Evolutionary conservation across 768 basidiomycete species (phyloP), one percentile per base, ranked within the genome.

Genomic region (Cantharellus anzutake): DNA sequence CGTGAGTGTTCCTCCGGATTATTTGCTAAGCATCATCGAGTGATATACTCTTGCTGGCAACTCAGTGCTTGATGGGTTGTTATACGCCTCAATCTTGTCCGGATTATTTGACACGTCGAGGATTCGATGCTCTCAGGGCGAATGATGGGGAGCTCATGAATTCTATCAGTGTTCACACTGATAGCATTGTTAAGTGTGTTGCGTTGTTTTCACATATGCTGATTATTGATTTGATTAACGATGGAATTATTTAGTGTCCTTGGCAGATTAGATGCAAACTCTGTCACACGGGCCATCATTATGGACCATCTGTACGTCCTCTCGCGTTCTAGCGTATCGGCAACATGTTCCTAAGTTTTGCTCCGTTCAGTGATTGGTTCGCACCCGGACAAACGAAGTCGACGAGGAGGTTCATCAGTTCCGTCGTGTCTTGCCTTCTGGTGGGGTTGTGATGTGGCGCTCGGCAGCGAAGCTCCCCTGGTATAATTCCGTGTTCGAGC

Each of bases 161-260:
- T 60, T 71, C 75, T 0, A 82, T 86, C 72, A 74, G 82, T 38
- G 66, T 86, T 51, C 85, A 86, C 67, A 86, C 85, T 0, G 82
- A 85, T 63, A 78, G 80, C 2, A 81, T 86, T 63, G 66, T 79
- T 60, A 80, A 83, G 81, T 83, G 61, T 64, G 76, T 65, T 38
- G 4, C 11, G n/a, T 40, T 40, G 3, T 35, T 37, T 57, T 42
- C 52, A 16, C 38, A 4, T 38, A 11, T 42, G 53, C 34, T 40
- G 37, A n/a, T n/a, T 61, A 4, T 34, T 57, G 3, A 29, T 38
- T 20, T 41, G 39, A 11, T 55, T 64, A 14, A 55, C 62, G 40
- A 62, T 68, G 61, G 62, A 60, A 29, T 29, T 0, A 29, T 29
- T 4, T 41, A 78, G 75, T 60, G 78, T 78, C 5, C 68, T 78